Percentiles rank a stretch among this genome's conserved stretches.
phyloP scores from a whole-genome alignment of 1,284 basidiomycete genomes.

The Rhodotorula sp. region DNA sequence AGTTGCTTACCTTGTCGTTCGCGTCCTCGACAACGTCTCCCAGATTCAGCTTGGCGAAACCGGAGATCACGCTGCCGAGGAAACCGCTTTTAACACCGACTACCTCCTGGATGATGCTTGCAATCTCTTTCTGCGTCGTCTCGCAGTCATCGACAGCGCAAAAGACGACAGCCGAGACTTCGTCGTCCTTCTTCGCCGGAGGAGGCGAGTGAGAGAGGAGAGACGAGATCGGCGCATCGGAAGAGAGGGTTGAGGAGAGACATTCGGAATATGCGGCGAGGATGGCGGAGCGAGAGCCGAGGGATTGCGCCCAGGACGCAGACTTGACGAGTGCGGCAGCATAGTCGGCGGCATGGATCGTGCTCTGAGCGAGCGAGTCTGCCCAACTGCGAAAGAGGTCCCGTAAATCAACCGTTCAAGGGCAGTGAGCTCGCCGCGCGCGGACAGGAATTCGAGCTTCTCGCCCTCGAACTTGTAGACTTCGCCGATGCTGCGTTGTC shows the following conservation, averaged over 20 bases:
- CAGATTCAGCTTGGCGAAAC: slow-evolving; percentile 35
- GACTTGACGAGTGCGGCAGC: slow-evolving; percentile 5
- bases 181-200: slow-evolving; percentile 15
- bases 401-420: neutral
- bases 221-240: slow-evolving; percentile 16
- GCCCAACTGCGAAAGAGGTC: slow-evolving; percentile 5
- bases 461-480: slow-evolving; percentile 30
- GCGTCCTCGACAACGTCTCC: slow-evolving; percentile 30
- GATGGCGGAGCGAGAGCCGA: slow-evolving; percentile 4
- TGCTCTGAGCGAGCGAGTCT: slow-evolving; percentile 28
- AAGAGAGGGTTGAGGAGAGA: slow-evolving; percentile 17
- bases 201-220: neutral
- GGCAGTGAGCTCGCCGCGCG: neutral
- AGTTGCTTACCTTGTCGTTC: slow-evolving; percentile 29
- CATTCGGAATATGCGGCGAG: slow-evolving; percentile 9
- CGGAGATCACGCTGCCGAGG: slow-evolving; percentile 22
- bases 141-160: slow-evolving; percentile 27
- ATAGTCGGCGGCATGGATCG: slow-evolving; percentile 23
- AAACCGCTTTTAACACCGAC: slow-evolving; percentile 33
- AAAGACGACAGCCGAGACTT: slow-evolving; percentile 23
- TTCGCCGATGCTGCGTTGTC: slow-evolving; percentile 9
- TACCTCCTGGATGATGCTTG: slow-evolving; percentile 11
- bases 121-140: slow-evolving; percentile 29
- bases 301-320: slow-evolving; percentile 16
- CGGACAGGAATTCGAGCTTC: slow-evolving; percentile 34